A percentile compares a stretch with the other conserved stretches of the same genome.
These are phyloP conservation scores for Aspergillus diversus DNA, from an alignment of 495 filamentous ascomycete genomes.

Conservation along the genomic window DNA sequence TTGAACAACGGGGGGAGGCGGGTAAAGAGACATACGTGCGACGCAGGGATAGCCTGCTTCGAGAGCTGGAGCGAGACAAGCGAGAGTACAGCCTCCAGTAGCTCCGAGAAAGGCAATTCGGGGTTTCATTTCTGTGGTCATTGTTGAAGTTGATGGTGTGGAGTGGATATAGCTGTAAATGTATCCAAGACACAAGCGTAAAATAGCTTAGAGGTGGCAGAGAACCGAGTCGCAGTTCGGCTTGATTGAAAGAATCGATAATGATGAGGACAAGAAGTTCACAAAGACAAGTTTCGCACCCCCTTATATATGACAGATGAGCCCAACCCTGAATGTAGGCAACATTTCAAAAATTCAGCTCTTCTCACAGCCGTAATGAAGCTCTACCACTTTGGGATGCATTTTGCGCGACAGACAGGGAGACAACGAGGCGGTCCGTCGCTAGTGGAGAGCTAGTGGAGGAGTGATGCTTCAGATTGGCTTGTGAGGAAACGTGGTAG, in stretches of 20 bases:
- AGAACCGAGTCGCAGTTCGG: no score
- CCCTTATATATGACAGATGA: not conserved
- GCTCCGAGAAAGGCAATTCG: conserved; percentile 54
- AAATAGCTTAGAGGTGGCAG: no score
- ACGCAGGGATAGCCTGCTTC: conserved; percentile 50
- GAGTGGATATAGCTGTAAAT: not conserved
- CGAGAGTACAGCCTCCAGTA: conserved; percentile 51
- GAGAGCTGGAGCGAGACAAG: conserved; percentile 54
- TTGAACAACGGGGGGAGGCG: not conserved
- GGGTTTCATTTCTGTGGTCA: not conserved
- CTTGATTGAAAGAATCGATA: not conserved
- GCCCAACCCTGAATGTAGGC: no score
- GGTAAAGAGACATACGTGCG: conserved; percentile 34
- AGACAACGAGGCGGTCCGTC: not conserved
- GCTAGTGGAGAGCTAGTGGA: not conserved
- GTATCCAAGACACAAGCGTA: no score
- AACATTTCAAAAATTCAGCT: no score
- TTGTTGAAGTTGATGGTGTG: not conserved
- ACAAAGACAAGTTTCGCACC: not conserved
- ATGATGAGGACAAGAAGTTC: not conserved
- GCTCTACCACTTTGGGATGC: not conserved
- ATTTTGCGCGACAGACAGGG: not conserved
- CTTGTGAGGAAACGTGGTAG: no score
- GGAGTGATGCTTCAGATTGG: not conserved
- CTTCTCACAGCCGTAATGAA: not conserved